A percentile compares a stretch with the other conserved stretches of the same genome.
Conservation (phyloP, 1,139 yeast genomes). For the Yarrowia galli region DNA sequence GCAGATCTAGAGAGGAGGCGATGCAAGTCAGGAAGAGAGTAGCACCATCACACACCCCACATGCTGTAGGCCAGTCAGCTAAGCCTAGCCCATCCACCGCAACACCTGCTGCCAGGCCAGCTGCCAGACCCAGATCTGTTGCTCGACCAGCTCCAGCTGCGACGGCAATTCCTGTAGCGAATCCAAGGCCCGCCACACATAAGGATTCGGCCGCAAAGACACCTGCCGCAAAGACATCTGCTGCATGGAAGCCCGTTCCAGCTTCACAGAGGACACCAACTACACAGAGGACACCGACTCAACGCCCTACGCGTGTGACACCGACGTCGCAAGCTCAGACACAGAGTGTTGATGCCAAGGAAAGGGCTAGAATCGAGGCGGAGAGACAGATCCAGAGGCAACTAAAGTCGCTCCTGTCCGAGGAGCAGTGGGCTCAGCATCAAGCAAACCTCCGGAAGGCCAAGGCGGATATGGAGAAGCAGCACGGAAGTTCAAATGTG, state of each 20-base stretch:
- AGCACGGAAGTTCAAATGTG: not conserved
- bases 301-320: not conserved
- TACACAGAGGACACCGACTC: not conserved
- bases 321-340: not conserved
- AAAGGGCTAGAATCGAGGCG: conserved; percentile 3
- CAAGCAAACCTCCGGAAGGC: not conserved
- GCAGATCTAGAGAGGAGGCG: not conserved
- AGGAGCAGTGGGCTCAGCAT: conserved; percentile 12
- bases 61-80: not conserved
- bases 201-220: too few relatives aligned
- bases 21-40: too few relatives aligned
- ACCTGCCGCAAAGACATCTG: not conserved
- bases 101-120: too few relatives aligned
- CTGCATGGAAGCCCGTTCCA: not conserved
- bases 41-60: not conserved
- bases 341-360: not conserved
- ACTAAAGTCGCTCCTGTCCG: not conserved
- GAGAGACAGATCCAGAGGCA: conserved; percentile 1
- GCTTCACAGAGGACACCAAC: not conserved
- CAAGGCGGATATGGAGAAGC: not conserved
- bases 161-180: too few relatives aligned
- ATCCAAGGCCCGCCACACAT: too few relatives aligned
- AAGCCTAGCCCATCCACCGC: not conserved
- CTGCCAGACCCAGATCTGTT: too few relatives aligned
- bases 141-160: not conserved